These are phyloP conservation scores for Euryodendron excelsum DNA, from an alignment of 148 eudicot species.

Conservation along the genomic window DNA sequence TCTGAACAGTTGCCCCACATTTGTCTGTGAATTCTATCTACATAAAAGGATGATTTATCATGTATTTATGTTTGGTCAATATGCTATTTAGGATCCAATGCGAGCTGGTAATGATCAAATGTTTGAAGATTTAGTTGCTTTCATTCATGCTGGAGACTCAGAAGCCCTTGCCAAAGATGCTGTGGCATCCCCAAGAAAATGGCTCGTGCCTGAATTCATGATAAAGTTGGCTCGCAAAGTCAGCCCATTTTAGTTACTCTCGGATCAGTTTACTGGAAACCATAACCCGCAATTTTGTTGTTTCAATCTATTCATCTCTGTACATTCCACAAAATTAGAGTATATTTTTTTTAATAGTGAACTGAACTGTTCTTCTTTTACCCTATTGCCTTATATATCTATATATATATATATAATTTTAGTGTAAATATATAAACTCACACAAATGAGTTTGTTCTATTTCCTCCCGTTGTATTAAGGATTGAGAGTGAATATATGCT, in stretches of 20 bases:
- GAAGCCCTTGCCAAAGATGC: slow-evolving; percentile 75
- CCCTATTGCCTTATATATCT: no score
- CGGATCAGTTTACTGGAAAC: not conserved
- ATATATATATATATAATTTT: no score
- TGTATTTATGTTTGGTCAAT: not conserved
- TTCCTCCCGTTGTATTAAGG: no score
- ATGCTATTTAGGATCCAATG: slow-evolving; percentile 79
- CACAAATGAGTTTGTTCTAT: no score
- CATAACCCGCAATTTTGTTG: not conserved
- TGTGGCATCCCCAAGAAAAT: slow-evolving; percentile 67
- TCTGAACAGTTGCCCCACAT: not conserved
- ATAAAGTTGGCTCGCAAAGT: slow-evolving; percentile 64
- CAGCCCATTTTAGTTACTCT: slow-evolving; percentile 64
- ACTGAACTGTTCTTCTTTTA: no score
- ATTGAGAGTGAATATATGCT: no score
- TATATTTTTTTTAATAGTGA: no score
- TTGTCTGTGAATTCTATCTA: not conserved
- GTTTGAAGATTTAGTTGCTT: slow-evolving; percentile 73
- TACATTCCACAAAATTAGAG: not conserved
- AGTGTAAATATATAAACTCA: no score
- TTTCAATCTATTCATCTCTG: not conserved
- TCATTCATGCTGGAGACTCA: slow-evolving; percentile 68
- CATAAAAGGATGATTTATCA: not conserved
- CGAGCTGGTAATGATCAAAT: slow-evolving; percentile 79
- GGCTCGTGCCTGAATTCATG: slow-evolving; percentile 86